Evolutionary conservation across 2,329 filamentous ascomycete genomes (phyloP).

Genomic region (Botrytis porri): DNA sequence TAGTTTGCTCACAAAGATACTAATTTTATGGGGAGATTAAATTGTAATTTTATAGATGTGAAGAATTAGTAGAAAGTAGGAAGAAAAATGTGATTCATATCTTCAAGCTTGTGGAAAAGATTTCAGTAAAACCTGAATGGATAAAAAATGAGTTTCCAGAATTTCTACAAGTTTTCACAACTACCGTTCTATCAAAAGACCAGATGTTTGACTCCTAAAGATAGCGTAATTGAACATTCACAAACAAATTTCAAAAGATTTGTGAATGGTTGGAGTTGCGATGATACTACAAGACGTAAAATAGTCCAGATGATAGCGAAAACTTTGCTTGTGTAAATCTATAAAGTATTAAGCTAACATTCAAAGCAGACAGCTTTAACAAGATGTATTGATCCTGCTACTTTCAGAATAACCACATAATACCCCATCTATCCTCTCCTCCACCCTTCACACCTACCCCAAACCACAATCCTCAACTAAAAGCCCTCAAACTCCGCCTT

Average conservation of each 20-base stretch:
- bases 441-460: background rate
- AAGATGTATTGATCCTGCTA: background rate
- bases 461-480: background rate
- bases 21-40: background rate
- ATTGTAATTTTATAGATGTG: background rate
- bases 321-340: background rate
- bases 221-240: background rate
- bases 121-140: no score
- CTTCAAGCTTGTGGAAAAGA: background rate
- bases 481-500: background rate
- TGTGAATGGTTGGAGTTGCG: background rate
- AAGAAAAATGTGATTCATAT: background rate
- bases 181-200: background rate
- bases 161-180: accelerated
- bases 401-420: background rate
- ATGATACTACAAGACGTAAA: background rate
- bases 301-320: background rate
- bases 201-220: background rate
- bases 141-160: background rate
- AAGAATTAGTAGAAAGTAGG: background rate
- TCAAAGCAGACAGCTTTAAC: background rate
- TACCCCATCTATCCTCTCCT: background rate
- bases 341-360: background rate
- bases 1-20: background rate
- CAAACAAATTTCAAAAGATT: background rate